Base-by-base conservation (phyloP, 345 rosid genomes). In the Syzygium jambos region DNA sequence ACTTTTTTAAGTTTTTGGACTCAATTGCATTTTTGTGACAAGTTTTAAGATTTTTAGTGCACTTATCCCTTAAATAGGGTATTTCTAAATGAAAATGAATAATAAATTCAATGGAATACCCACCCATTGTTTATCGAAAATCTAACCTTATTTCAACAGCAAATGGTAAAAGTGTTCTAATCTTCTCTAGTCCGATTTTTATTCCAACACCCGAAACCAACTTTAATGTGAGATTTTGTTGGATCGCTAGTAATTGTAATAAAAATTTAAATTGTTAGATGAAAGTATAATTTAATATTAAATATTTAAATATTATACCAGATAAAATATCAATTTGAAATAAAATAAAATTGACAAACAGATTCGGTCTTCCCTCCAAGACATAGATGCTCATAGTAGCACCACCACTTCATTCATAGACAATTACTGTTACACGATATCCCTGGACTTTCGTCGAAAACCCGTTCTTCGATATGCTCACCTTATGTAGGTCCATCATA, bases 181-280 rank as follows among this genome's bases (percentile, higher is more conserved):
- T 59, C 68, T 59, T 27, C 68, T 59, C 7, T 27, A 0, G 15
- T 13, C 30, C 7, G 22, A 2, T 59, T 59, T 25, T 22, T 57
- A 59, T 5, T n/a, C 9, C 34, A n/a, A 61, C 17, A 27, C 68
- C 13, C 8, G 13, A 27, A 5, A 59, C 29, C 0, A 56, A 56
- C 0, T 55, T 21, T 21, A 55, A 55, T 55, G 0, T 21, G 2
- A 8, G 9, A 56, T 9, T 56, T 56, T 9, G 0, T 56, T 1
- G 0, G n/a, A 22, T 56, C 0, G 2, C 12, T 56, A 2, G 22
- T 3, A 3, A 56, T 56, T 56, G 5, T 51, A 9, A 2, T 51
- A 51, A 9, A 56, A 56, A 0, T 56, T 56, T 2, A 57, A 57
- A 0, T 4, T 56, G n/a, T 56, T 56, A 4, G 0, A 57, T 57